These are phyloP conservation scores for Thielaviopsis populi DNA, from an alignment of 2,329 filamentous ascomycete species.

Conservation along the genomic window DNA sequence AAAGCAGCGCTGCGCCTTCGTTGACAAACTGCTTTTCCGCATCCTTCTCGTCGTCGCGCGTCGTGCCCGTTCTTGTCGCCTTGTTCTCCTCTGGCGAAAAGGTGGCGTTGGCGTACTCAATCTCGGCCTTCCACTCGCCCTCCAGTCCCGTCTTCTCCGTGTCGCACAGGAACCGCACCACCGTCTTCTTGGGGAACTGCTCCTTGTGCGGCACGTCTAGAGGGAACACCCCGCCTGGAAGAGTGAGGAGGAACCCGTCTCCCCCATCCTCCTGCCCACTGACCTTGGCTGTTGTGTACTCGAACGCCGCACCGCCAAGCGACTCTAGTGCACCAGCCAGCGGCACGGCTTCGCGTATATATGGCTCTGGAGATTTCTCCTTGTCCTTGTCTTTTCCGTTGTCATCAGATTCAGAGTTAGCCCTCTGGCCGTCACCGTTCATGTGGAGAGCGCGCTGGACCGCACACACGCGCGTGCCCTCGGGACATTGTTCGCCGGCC, in stretches of 20 bases:
- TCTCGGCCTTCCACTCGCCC: constrained; percentile 44
- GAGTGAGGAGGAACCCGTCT: constrained; percentile 56
- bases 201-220: constrained; percentile 36
- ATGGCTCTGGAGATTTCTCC: constrained; percentile 23
- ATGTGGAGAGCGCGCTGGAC: constrained; percentile 44
- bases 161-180: constrained; percentile 79
- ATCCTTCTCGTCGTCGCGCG: constrained; percentile 25
- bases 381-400: background rate
- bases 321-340: constrained; percentile 58
- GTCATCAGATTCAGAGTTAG: background rate
- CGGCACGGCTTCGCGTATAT: constrained; percentile 45
- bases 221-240: constrained; percentile 44
- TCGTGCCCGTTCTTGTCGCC: constrained; percentile 22
- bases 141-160: constrained; percentile 57
- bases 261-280: constrained; percentile 51
- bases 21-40: constrained; percentile 38
- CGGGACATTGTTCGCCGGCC: constrained; percentile 48
- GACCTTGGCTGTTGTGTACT: constrained; percentile 51
- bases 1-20: constrained; percentile 51
- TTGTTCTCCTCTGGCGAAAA: background rate
- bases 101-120: constrained; percentile 32
- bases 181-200: constrained; percentile 50
- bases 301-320: constrained; percentile 42
- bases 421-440: constrained; percentile 29
- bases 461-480: constrained; percentile 61